Evolutionary conservation across 2,329 filamentous ascomycete genomes (phyloP).

Genomic region (Herpotrichia juniperi): DNA sequence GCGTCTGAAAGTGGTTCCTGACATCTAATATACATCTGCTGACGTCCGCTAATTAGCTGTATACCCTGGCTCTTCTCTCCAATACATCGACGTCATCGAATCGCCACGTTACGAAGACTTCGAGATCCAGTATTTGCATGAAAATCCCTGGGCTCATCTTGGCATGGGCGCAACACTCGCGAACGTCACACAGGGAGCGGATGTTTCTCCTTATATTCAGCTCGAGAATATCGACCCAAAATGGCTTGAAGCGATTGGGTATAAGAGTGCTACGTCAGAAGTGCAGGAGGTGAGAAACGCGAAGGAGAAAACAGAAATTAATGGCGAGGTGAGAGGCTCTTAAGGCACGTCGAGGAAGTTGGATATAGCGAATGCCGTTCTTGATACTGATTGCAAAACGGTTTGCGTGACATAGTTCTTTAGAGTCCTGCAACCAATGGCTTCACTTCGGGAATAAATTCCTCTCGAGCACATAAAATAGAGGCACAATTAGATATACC

Average conservation of each 20-base stretch:
- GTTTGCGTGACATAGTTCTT: too few species aligned
- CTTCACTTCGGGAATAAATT: too few species aligned
- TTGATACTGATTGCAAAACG: too few species aligned
- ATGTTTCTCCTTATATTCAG: conserved; percentile 48
- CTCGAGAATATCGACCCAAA: conserved; percentile 51
- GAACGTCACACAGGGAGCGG: conserved; percentile 29
- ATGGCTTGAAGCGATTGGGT: conserved; percentile 45
- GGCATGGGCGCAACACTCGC: conserved; percentile 48
- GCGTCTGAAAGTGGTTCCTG: not conserved
- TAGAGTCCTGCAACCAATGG: too few species aligned
- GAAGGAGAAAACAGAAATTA: not conserved
- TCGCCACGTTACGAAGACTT: conserved; percentile 52
- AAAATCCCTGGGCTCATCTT: conserved; percentile 50
- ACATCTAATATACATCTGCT: not conserved
- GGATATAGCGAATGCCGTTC: too few species aligned
- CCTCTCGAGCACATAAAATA: too few species aligned
- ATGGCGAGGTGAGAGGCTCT: not conserved
- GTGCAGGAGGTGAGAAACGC: conserved; percentile 14
- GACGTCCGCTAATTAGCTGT: conserved; percentile 39
- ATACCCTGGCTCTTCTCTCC: conserved; percentile 58
- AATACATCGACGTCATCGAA: conserved; percentile 52
- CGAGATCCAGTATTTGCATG: conserved; percentile 46
- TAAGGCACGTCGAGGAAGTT: not conserved
- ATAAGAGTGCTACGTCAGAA: conserved; percentile 17
- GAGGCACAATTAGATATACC: too few species aligned